Percentiles rank a stretch among this genome's conserved stretches.
Evolutionary conservation across 768 basidiomycete genomes (phyloP).

Genomic region (Tremella mesenterica): DNA sequence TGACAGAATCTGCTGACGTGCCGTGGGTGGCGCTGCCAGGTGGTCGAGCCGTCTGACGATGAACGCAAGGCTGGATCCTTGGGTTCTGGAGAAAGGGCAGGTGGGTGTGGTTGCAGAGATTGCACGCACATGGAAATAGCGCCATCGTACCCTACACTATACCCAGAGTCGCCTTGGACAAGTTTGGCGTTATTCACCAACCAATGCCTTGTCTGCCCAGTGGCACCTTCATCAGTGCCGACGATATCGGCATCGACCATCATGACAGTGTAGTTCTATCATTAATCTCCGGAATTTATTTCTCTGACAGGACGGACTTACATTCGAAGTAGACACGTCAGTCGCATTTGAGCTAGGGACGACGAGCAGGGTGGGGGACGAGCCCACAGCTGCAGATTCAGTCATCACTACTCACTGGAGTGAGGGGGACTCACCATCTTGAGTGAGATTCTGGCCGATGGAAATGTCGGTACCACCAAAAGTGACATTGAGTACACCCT

Average conservation of each 20-base stretch:
- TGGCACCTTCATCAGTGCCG: slow-evolving; percentile 52
- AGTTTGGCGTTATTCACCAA: slow-evolving; percentile 57
- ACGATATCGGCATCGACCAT: slow-evolving; percentile 69
- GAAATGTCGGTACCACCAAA: slow-evolving; percentile 52
- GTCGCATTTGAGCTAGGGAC: slow-evolving; percentile 51
- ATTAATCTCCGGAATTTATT: neutral
- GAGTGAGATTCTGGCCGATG: slow-evolving; percentile 56
- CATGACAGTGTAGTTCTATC: slow-evolving; percentile 53
- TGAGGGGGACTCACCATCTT: slow-evolving; percentile 50
- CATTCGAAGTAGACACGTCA: slow-evolving; percentile 46
- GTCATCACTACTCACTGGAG: neutral
- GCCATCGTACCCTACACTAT: slow-evolving; percentile 32
- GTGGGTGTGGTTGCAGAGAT: too few relatives aligned
- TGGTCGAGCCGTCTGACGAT: neutral
- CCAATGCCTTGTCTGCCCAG: slow-evolving; percentile 61
- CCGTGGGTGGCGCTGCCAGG: too few relatives aligned
- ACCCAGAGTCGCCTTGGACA: slow-evolving; percentile 13
- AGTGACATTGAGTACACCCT: slow-evolving; percentile 53
- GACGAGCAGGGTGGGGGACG: slow-evolving; percentile 53
- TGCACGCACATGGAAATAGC: slow-evolving; percentile 31
- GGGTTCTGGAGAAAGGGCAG: neutral
- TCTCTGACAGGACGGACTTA: slow-evolving; percentile 9
- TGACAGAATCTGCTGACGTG: too few relatives aligned
- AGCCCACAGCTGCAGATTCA: slow-evolving; percentile 51
- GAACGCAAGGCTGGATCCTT: slow-evolving; percentile 24